phyloP scores from a whole-genome alignment of 2,329 filamentous ascomycete genomes.

The Claviceps pazoutovae region DNA sequence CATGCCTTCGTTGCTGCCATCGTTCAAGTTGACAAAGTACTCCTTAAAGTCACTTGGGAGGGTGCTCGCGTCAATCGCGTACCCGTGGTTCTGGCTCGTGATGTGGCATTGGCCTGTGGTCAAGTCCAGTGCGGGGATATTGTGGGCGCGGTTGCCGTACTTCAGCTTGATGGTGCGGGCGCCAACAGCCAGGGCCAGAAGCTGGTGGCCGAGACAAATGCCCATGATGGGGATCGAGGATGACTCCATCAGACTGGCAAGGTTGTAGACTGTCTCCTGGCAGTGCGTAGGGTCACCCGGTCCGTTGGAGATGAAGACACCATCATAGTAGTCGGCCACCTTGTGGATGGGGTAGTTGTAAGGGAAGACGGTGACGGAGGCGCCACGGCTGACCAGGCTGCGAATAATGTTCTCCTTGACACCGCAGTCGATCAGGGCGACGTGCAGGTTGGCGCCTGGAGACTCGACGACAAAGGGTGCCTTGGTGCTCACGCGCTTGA shows the following conservation, averaged over 20 bases:
- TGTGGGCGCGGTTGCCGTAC: slow-evolving; percentile 97
- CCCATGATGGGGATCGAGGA: slow-evolving; percentile 91
- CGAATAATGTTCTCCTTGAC: slow-evolving; percentile 99
- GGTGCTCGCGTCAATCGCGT: slow-evolving; percentile 77
- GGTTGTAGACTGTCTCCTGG: slow-evolving; percentile 84
- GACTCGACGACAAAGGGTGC: slow-evolving; percentile 91
- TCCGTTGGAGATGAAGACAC: slow-evolving; percentile 97
- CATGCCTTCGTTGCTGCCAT: slow-evolving; percentile 94
- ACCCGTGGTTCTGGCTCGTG: slow-evolving; percentile 96
- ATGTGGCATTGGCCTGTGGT: slow-evolving; percentile 97
- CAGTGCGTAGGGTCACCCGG: slow-evolving; percentile 97
- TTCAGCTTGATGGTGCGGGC: slow-evolving; percentile 93
- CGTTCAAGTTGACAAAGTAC: slow-evolving; percentile 97
- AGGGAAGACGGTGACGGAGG: slow-evolving; percentile 86
- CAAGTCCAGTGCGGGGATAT: slow-evolving; percentile 89
- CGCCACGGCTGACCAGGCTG: slow-evolving; percentile 80
- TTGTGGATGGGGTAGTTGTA: slow-evolving; percentile 98
- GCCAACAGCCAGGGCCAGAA: slow-evolving; percentile 78
- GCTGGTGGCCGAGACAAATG: slow-evolving; percentile 94
- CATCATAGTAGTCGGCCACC: slow-evolving; percentile 93
- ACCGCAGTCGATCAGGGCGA: slow-evolving; percentile 93
- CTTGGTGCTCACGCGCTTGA: slow-evolving; percentile 94
- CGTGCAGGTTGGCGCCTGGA: slow-evolving; percentile 68
- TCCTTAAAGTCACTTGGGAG: slow-evolving; percentile 83
- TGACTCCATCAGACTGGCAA: slow-evolving; percentile 77